Conservation (phyloP, 768 basidiomycete species). For the Suillus variegatus region DNA sequence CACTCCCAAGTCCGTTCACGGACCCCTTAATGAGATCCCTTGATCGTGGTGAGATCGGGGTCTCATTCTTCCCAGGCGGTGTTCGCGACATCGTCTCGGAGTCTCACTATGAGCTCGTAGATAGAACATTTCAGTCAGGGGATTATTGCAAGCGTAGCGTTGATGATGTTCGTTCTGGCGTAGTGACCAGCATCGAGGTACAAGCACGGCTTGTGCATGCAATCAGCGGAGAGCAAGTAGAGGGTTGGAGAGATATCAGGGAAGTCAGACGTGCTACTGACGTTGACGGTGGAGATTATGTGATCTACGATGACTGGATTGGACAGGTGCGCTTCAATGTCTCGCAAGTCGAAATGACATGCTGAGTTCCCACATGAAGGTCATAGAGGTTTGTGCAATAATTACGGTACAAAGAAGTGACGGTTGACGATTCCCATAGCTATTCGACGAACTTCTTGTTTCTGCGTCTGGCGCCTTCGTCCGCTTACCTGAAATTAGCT, state of each 20-base stretch:
- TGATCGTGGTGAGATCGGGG: constrained; percentile 77
- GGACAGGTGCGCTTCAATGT: constrained; percentile 68
- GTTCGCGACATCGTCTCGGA: constrained; percentile 72
- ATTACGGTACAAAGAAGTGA: not conserved
- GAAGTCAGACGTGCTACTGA: constrained; percentile 60
- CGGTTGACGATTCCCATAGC: constrained; percentile 40
- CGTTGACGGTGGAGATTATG: constrained; percentile 80
- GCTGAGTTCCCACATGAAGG: constrained; percentile 36
- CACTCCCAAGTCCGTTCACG: constrained; percentile 38
- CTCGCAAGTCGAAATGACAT: constrained; percentile 3
- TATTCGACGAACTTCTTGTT: constrained; percentile 81
- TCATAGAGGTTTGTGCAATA: constrained; percentile 65
- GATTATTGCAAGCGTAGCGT: constrained; percentile 81
- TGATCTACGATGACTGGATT: constrained; percentile 83
- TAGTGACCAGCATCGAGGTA: constrained; percentile 65
- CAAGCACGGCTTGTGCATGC: constrained; percentile 75
- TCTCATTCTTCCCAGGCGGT: constrained; percentile 62
- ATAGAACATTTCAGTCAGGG: constrained; percentile 76
- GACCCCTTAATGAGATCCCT: constrained; percentile 81
- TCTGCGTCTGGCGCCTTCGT: constrained; percentile 71
- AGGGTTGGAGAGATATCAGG: constrained; percentile 61
- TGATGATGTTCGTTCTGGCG: constrained; percentile 73
- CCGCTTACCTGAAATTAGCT: constrained; percentile 75
- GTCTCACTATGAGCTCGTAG: constrained; percentile 65
- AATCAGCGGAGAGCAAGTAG: constrained; percentile 58